Percentiles rank a stretch among this genome's conserved stretches.
Conservation (phyloP, 352 stramenopile genomes). For the Phytophthora niederhauseri region DNA sequence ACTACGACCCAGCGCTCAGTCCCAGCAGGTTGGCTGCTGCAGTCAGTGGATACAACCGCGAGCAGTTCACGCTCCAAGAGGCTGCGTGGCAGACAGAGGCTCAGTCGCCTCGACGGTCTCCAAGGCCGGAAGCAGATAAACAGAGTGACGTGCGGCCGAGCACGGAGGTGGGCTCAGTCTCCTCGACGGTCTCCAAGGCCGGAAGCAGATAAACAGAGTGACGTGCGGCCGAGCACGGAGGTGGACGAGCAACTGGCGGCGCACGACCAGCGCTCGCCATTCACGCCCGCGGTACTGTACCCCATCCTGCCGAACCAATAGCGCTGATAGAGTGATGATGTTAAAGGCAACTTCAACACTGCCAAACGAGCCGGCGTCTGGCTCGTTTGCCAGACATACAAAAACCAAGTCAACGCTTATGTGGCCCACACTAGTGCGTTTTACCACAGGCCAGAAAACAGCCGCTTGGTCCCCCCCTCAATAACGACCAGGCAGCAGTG, state of each 20-base stretch:
- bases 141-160: slow-evolving; percentile 37
- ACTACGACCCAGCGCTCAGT: slow-evolving; percentile 13
- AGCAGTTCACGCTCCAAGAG: slow-evolving; percentile 19
- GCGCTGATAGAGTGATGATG: background rate
- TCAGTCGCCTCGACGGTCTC: slow-evolving; percentile 4
- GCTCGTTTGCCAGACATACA: background rate
- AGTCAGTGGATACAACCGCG: slow-evolving; percentile 31
- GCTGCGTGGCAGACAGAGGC: slow-evolving; percentile 4
- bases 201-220: slow-evolving; percentile 42
- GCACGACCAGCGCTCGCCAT: slow-evolving; percentile 41
- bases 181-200: slow-evolving; percentile 1
- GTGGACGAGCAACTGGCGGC: slow-evolving; percentile 27
- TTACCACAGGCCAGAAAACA: slow-evolving; percentile 23
- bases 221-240: slow-evolving; percentile 22
- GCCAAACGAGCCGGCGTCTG: background rate
- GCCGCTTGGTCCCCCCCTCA: slow-evolving; percentile 7
- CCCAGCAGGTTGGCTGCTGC: slow-evolving; percentile 26
- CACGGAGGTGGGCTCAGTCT: background rate
- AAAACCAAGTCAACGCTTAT: background rate
- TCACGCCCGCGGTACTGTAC: slow-evolving; percentile 66
- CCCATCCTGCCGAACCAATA: slow-evolving; percentile 54
- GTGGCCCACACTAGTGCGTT: background rate
- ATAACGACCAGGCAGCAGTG: background rate
- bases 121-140: slow-evolving; percentile 32
- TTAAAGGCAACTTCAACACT: slow-evolving; percentile 10